Evolutionary conservation across 345 rosid species (phyloP).

Genomic region (Carallia pectinifolia): DNA sequence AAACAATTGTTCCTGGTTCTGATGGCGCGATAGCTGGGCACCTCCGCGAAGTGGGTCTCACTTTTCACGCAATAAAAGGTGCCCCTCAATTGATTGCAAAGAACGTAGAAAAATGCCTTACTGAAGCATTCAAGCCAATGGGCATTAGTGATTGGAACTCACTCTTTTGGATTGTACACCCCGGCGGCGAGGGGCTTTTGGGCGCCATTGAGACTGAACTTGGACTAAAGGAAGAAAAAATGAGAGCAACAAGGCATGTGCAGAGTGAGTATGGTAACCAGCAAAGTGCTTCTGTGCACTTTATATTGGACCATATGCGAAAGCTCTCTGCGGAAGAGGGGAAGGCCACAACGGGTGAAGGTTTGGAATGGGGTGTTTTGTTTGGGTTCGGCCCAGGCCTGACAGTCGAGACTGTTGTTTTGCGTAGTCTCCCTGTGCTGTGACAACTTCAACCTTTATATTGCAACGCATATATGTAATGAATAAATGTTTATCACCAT

Average conservation of each 20-base stretch:
- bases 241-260: not conserved
- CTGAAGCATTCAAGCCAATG: not conserved
- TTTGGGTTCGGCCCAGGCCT: not conserved
- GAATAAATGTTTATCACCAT: too few species aligned
- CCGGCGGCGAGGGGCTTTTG: not conserved
- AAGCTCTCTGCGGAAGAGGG: not conserved
- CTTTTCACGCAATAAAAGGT: not conserved
- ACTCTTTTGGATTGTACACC: not conserved
- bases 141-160: not conserved
- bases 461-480: too few species aligned
- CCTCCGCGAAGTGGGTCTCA: not conserved
- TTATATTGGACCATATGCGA: not conserved
- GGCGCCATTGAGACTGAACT: not conserved
- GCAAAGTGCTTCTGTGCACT: not conserved
- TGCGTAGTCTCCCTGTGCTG: too few species aligned
- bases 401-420: not conserved
- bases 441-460: too few species aligned
- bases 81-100: not conserved
- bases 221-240: not conserved
- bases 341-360: not conserved
- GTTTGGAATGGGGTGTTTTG: not conserved
- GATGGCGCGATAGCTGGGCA: not conserved
- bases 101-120: not conserved
- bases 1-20: not conserved
- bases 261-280: not conserved